phyloP scores from a whole-genome alignment of 1,284 basidiomycete genomes.

The Ganoderma resinaceum region DNA sequence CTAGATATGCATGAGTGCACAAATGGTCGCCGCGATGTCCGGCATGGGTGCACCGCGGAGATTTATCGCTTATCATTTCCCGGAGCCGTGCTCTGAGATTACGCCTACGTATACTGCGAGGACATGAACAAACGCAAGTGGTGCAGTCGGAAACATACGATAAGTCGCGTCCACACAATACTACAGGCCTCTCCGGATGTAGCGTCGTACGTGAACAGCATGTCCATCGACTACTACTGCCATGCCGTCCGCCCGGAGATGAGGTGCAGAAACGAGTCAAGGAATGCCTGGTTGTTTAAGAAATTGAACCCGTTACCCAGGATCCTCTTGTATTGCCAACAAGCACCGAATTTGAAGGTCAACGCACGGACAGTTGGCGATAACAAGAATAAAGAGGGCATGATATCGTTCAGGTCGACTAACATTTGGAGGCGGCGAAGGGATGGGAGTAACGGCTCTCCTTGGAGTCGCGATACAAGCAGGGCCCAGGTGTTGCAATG shows the following conservation, averaged over 20 bases:
- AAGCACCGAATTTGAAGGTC: not conserved
- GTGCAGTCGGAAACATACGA: too few species aligned
- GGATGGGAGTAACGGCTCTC: not conserved
- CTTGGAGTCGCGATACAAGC: not conserved
- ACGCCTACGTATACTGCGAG: too few species aligned
- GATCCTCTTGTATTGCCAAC: not conserved
- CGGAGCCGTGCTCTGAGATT: too few species aligned
- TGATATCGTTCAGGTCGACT: not conserved
- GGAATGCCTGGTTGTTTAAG: not conserved
- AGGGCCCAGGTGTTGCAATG: not conserved
- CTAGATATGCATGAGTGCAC: too few species aligned
- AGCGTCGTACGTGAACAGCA: too few species aligned
- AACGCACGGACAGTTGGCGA: not conserved
- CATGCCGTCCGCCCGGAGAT: not conserved
- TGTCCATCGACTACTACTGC: too few species aligned
- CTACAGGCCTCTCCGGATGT: too few species aligned
- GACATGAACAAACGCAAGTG: too few species aligned
- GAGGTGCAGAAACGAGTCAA: not conserved
- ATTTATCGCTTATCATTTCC: too few species aligned
- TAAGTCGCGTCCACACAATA: too few species aligned
- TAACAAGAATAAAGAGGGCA: not conserved
- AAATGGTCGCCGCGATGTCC: too few species aligned
- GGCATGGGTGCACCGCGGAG: too few species aligned
- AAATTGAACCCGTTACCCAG: not conserved
- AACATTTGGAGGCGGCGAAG: not conserved